Conservation (phyloP, 176 grass and related monocot species). For the Areca catechu region DNA sequence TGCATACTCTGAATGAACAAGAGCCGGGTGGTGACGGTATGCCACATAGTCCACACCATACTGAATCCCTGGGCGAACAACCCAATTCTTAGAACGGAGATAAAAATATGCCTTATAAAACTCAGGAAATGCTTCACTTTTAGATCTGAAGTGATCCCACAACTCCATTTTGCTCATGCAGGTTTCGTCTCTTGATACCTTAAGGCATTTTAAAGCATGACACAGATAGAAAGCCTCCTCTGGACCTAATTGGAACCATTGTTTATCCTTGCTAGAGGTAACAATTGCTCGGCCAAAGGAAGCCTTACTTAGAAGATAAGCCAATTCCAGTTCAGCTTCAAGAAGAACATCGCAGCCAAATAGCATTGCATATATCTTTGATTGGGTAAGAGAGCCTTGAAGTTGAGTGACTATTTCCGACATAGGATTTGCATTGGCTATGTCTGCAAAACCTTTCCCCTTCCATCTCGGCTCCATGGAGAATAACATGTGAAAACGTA, state of each 20-base stretch:
- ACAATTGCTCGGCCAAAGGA: conserved; percentile 30
- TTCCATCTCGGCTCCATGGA: conserved; percentile 35
- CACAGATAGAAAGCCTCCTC: conserved; percentile 64
- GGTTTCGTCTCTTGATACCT: conserved; percentile 5
- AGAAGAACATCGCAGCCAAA: conserved; percentile 12
- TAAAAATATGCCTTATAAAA: conserved; percentile 54
- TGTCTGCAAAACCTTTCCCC: conserved; percentile 33
- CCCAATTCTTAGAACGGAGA: conserved; percentile 66
- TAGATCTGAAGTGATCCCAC: conserved; percentile 32
- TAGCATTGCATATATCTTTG: neutral
- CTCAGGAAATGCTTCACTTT: conserved; percentile 30
- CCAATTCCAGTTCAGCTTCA: neutral
- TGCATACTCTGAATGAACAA: conserved; percentile 69
- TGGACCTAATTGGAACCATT: conserved; percentile 37
- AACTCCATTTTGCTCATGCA: conserved; percentile 16
- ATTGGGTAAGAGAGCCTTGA: conserved; percentile 14
- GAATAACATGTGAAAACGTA: too few relatives aligned
- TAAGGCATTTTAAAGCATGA: conserved; percentile 31
- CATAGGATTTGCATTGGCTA: conserved; percentile 39
- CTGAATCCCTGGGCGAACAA: conserved; percentile 35
- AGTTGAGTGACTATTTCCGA: conserved; percentile 35
- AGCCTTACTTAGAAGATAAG: conserved; percentile 15
- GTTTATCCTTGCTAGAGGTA: conserved; percentile 5
- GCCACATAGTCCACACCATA: conserved; percentile 62
- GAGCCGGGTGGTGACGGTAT: conserved; percentile 62